phyloP scores from a whole-genome alignment of 2,329 filamentous ascomycete species.

The Magnaporthiopsis poae region DNA sequence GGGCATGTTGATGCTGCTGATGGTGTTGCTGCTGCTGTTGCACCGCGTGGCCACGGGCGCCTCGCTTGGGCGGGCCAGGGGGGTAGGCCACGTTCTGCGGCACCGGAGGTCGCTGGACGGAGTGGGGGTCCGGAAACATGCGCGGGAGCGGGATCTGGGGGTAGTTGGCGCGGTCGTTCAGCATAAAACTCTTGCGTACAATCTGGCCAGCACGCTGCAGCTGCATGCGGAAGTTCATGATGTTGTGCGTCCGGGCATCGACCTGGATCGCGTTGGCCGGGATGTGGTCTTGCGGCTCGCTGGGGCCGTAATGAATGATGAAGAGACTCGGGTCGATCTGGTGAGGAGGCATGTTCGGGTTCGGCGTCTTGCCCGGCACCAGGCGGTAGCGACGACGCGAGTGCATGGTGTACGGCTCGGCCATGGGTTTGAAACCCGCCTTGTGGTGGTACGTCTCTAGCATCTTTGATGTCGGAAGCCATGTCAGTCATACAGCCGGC shows the following conservation, averaged over 20 bases:
- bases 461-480: slow-evolving; percentile 40
- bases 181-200: slow-evolving; percentile 85
- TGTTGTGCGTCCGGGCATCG: slow-evolving; percentile 48
- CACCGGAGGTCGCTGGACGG: slow-evolving; percentile 23
- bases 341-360: slow-evolving; percentile 48
- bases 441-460: slow-evolving; percentile 83
- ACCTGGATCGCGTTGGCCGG: slow-evolving; percentile 58
- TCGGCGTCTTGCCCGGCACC: slow-evolving; percentile 55
- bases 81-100: slow-evolving; percentile 56
- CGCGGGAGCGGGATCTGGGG: slow-evolving; percentile 58
- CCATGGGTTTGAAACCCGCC: slow-evolving; percentile 61
- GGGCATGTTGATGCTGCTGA: slow-evolving; percentile 10
- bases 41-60: slow-evolving; percentile 10
- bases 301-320: slow-evolving; percentile 80
- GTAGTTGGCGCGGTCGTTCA: slow-evolving; percentile 83
- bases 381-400: slow-evolving; percentile 80
- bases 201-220: slow-evolving; percentile 70
- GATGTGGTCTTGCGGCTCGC: slow-evolving; percentile 63
- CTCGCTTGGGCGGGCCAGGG: slow-evolving; percentile 44
- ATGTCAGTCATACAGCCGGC: neutral
- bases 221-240: slow-evolving; percentile 52
- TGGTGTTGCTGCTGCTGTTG: slow-evolving; percentile 22
- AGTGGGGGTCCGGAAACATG: slow-evolving; percentile 15
- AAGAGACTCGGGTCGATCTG: slow-evolving; percentile 73
- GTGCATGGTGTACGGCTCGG: slow-evolving; percentile 66